Base-by-base conservation (phyloP, 2,329 filamentous ascomycete species). In the Chaetoscypha palmicola region DNA sequence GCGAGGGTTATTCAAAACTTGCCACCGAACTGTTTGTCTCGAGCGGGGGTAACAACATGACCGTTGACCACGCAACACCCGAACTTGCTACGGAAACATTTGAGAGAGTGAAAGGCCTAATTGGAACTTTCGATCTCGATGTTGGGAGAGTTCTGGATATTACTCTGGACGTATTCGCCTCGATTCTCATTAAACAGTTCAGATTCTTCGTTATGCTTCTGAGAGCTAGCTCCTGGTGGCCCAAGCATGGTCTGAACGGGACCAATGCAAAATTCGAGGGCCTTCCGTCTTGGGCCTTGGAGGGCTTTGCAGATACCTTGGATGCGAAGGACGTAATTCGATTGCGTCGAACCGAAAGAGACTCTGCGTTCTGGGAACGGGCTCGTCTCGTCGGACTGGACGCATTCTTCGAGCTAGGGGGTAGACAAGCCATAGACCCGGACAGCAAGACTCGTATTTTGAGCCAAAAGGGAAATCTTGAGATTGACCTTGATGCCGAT, bases 171-270 rank as follows among this genome's bases (percentile, higher is more conserved):
- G 89, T 97, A 23, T 95, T 94, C 60, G 92, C 92, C 1, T 88
- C 90, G 10, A 83, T 94, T 1, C 76, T 98, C 41, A 86, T 98
- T 58, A 94, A 94, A 60, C 88, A 95, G 54, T 89, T 83, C 62
- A 81, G 84, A 23, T 98, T 97, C 67, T 97, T 96, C 58, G 83
- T 97, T 62, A 95, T 94, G 62, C 81, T 97, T 37, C 71, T 98
- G 19, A 77, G 91, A 46, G 81, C 82, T 46, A 97, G 91, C 67
- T 94, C 91, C 19, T 98, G 92, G 92, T 98, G 92, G 92, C 92
- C 92, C 1, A 79, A 81, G 38, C 79, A 77, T 23, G 61, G 70
- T 9, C 68, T 73, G 33, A 66, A 68, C 17, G 67, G 76, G 35
- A 68, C 55, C 59, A 52, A 60, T 60, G 36, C 58, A 62, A 34